Base-by-base conservation (phyloP, 345 rosid genomes). In the Mangifera indica region DNA sequence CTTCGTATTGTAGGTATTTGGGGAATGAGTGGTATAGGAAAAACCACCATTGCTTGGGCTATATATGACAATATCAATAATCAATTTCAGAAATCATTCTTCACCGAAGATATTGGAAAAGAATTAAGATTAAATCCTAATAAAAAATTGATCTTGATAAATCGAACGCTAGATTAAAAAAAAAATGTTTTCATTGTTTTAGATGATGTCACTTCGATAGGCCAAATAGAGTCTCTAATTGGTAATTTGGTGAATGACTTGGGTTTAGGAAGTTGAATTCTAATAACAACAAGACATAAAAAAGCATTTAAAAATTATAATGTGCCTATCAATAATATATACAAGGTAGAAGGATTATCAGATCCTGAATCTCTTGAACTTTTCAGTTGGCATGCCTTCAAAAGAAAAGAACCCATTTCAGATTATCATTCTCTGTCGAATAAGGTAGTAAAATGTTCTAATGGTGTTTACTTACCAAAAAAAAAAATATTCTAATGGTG, bases 81-180 rank as follows among this genome's bases (percentile, higher is more conserved):
- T 18, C 7, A 72, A 46, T 89, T 85, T 51, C 71, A 82, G 5
- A 78, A 81, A 21, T 71, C 63, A 40, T 74, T 74, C 81, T 80
- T 89, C n/a, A 52, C 81, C 7, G 77, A 70, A 45, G 80, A 82
- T 57, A 87, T 87, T 57, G 81, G 79, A 74, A 81, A 6, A 45
- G 70, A 11, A 51, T 25, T 70, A 66, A 76, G 15, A 48, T 55
- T 0, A 58, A 3, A 69, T 44, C 14, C 68, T 3, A 59, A 48
- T 3, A 15, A 71, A 25, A 58, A 56, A 25, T 10, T 25, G 2
- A 2, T 3, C 6, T 46, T 25, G 3, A 14, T 52, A 0, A 51
- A 10, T 22, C 40, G 9, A 37, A 37, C 3, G 5, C 40, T 0
- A 4, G 40, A 37, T 37, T 3, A 37, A 5, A 6, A 37, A 5